Evolutionary conservation across 768 basidiomycete species (phyloP).

Genomic region (Pleurotus giganteus): DNA sequence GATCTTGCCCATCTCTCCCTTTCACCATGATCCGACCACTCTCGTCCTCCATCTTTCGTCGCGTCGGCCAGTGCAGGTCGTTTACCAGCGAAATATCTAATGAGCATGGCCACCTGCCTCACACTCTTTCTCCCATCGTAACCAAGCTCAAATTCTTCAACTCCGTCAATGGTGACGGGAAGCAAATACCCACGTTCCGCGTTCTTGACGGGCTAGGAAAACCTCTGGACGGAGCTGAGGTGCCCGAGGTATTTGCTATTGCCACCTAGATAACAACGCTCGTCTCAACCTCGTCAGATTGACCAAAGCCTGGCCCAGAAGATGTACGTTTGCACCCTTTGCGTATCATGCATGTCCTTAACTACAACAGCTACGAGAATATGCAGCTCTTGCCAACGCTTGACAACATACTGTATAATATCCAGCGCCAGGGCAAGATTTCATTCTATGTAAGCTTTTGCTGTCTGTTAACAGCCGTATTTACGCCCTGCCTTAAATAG

Average conservation of each 20-base stretch:
- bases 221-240: conserved; percentile 66
- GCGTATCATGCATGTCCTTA: background rate
- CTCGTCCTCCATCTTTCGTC: conserved; percentile 18
- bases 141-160: conserved; percentile 78
- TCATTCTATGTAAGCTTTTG: conserved; percentile 73
- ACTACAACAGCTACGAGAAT: conserved; percentile 58
- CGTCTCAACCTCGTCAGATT: conserved; percentile 41
- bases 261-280: background rate
- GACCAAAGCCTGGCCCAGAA: conserved; percentile 64
- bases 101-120: conserved; percentile 31
- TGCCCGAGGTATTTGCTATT: conserved; percentile 60
- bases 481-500: conserved; percentile 32
- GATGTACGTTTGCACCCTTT: conserved; percentile 37
- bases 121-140: conserved; percentile 59
- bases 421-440: conserved; percentile 92
- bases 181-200: conserved; percentile 81
- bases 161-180: conserved; percentile 57
- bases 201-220: conserved; percentile 80
- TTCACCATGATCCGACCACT: conserved; percentile 33
- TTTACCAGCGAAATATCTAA: conserved; percentile 14
- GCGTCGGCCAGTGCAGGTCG: conserved; percentile 13
- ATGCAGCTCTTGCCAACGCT: conserved; percentile 81
- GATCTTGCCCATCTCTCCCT: conserved; percentile 11
- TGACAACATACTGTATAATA: conserved; percentile 87
- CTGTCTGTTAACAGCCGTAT: background rate